Base-by-base conservation (phyloP, 352 stramenopile genomes). In the Phytophthora litchii region DNA sequence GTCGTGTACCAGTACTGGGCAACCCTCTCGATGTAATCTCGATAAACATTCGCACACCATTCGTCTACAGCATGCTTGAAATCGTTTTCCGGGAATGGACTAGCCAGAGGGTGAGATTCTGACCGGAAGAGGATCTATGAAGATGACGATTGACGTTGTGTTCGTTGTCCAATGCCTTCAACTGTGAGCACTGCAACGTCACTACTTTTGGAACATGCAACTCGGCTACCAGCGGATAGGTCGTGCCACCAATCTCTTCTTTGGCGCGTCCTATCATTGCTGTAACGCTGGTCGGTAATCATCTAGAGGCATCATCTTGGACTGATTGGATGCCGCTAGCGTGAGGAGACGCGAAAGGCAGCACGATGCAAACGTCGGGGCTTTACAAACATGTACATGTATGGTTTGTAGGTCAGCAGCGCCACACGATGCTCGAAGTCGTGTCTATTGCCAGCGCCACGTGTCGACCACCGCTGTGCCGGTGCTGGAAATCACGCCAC, bases 181-280 rank as follows among this genome's bases (percentile, higher is more conserved):
- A 27, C 23, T 23, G 48, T 46, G 16, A 48, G 52, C 43, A 32
- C 37, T 25, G 27, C 56, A 42, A 47, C 34, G 42, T 60, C 38
- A 63, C 36, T 40, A 19, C 19, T 49, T 31, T 41, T 5, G 29
- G 5, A 27, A 27, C 5, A n/a, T n/a, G n/a, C n/a, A 27, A 27
- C 23, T 27, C 5, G 23, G 23, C 5, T 3, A 5, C 23, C 7
- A 19, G 44, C 29, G 36, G 36, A 55, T 52, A 56, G 34, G 42
- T 57, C 29, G 32, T 54, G 49, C 46, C 16, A 17, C 40, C 53
- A 31, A 51, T 63, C 44, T 46, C 21, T 35, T 9, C 3, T 27
- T 5, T 27, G 3, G 16, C 16, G 60, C 60, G 36, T 68, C 60
- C 60, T 63, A 68, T 68, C 60, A 64, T 53, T 52, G 19, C 52